Conservation (phyloP, 768 basidiomycete genomes). For the Lenzites betulinus region DNA sequence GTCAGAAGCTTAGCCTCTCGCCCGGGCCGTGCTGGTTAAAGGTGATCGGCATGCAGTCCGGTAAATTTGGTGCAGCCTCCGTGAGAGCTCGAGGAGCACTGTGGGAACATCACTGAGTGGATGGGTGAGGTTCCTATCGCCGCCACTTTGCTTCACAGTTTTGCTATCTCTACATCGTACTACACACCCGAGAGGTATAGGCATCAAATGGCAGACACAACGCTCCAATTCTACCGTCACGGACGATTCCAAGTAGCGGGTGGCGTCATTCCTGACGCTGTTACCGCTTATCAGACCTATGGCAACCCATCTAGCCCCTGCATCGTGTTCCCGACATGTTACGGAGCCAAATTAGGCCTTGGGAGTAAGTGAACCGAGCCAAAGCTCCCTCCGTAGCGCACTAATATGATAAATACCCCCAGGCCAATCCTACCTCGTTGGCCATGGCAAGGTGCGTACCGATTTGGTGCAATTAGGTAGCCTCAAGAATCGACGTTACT, state of each 20-base stretch:
- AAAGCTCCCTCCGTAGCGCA: background rate
- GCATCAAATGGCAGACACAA: conserved; percentile 1
- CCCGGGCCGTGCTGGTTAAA: background rate
- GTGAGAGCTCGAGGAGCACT: background rate
- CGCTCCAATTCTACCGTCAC: conserved; percentile 28
- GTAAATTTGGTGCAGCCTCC: background rate
- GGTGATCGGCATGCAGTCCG: background rate
- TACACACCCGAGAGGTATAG: background rate
- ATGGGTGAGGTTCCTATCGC: background rate
- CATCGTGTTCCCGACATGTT: conserved; percentile 32
- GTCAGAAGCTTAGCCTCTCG: no score
- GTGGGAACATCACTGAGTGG: background rate
- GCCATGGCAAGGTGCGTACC: conserved; percentile 22
- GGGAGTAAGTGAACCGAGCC: conserved; percentile 14
- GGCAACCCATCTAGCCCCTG: conserved; percentile 28
- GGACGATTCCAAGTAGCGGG: conserved; percentile 27
- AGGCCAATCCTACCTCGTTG: conserved; percentile 28
- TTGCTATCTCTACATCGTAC: background rate
- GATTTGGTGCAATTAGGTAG: no score
- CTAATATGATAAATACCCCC: background rate
- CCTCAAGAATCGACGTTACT: no score
- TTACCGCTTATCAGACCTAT: conserved; percentile 31
- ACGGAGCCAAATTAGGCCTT: conserved; percentile 26
- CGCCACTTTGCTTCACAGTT: background rate
- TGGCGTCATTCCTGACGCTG: conserved; percentile 28